A percentile compares a stretch with the other conserved stretches of the same genome.
phyloP scores from a whole-genome alignment of 2,329 filamentous ascomycete genomes.

The Chrysoporthe deuterocubensis region DNA sequence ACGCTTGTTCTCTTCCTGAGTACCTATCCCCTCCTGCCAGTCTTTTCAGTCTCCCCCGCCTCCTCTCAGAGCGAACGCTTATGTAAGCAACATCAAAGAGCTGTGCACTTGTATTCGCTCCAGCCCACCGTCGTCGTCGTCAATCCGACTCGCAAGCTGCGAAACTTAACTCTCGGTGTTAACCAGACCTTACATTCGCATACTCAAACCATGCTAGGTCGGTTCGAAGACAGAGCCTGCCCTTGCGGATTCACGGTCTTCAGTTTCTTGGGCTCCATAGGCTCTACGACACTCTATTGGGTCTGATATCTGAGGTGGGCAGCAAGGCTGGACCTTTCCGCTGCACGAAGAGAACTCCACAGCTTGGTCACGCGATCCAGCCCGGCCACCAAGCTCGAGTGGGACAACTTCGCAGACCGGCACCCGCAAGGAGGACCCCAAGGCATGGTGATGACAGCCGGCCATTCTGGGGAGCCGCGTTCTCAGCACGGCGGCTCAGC shows the following conservation, averaged over 20 bases:
- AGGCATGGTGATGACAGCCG: not conserved
- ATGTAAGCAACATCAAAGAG: too few species aligned
- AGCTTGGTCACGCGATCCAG: not conserved
- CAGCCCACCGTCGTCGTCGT: not conserved
- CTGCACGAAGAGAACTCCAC: not conserved
- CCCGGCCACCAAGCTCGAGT: not conserved
- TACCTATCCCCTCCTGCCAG: too few species aligned
- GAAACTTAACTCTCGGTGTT: not conserved
- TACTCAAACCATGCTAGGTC: not conserved
- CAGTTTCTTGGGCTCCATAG: not conserved
- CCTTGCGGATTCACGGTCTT: not conserved
- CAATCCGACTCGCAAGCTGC: not conserved
- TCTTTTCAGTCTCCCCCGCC: too few species aligned
- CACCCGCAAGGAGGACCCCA: not conserved
- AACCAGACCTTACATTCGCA: not conserved
- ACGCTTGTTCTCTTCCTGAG: too few species aligned
- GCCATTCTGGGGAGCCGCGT: not conserved
- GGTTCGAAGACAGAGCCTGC: not conserved
- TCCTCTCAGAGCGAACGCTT: too few species aligned
- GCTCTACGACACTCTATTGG: not conserved
- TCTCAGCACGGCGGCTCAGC: constrained; percentile 10
- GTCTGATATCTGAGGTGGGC: not conserved
- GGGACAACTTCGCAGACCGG: not conserved
- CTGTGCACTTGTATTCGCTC: not conserved
- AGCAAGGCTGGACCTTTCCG: not conserved